Conservation (phyloP, 2,329 filamentous ascomycete species). For the Pseudogymnoascus sp. region DNA sequence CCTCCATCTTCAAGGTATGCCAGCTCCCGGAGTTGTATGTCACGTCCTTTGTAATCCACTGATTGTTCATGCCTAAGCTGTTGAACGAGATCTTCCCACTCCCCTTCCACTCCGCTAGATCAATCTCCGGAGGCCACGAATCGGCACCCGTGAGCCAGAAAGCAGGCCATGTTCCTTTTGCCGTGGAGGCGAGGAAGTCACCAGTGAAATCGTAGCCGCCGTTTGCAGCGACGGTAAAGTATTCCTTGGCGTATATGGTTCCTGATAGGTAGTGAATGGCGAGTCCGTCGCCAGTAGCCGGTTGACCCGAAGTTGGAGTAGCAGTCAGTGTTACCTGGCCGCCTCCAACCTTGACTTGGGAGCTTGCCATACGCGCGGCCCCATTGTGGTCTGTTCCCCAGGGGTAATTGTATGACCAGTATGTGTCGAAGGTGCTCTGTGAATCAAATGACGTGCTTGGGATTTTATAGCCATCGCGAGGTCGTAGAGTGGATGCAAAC, state of each 20-base stretch:
- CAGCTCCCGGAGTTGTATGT: constrained; percentile 39
- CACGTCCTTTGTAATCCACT: constrained; percentile 41
- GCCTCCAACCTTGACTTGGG: constrained; percentile 35
- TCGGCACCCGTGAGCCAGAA: constrained; percentile 51
- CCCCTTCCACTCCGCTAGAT: constrained; percentile 56
- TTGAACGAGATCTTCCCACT: constrained; percentile 48
- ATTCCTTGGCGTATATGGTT: constrained; percentile 36
- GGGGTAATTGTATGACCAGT: constrained; percentile 49
- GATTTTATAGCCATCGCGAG: constrained; percentile 21
- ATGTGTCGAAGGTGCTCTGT: constrained; percentile 33
- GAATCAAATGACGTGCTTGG: constrained; percentile 34
- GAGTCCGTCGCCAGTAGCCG: constrained; percentile 25
- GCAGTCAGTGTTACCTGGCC: constrained; percentile 17
- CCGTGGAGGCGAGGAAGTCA: constrained; percentile 36
- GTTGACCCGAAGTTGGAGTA: constrained; percentile 19
- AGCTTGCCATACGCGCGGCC: constrained; percentile 45
- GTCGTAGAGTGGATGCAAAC: neutral
- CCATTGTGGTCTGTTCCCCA: constrained; percentile 54
- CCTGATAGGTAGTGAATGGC: constrained; percentile 44
- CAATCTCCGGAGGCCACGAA: constrained; percentile 52
- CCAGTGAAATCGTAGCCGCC: constrained; percentile 35
- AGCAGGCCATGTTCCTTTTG: constrained; percentile 44
- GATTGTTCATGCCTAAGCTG: constrained; percentile 43
- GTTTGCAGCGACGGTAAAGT: constrained; percentile 33
- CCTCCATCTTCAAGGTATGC: constrained; percentile 44